These are phyloP conservation scores for Tylopilus sp. DNA, from an alignment of 768 basidiomycete species.

Conservation along the genomic window DNA sequence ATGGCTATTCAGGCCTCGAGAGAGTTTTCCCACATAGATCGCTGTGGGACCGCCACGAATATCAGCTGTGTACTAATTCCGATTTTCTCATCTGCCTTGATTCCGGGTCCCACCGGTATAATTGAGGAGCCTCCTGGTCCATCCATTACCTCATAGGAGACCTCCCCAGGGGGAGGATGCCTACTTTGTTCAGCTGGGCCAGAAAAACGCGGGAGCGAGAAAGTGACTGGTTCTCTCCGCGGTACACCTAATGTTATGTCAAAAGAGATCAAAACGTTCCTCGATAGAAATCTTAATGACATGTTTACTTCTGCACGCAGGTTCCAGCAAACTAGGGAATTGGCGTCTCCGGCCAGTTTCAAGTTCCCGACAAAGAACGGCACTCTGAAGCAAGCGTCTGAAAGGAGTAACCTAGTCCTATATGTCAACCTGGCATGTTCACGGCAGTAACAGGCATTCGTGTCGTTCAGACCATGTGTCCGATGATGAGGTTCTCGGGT, in stretches of 20 bases:
- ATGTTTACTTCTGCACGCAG: slow-evolving; percentile 23
- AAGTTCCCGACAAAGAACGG: slow-evolving; percentile 31
- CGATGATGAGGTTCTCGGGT: no score
- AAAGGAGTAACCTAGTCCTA: slow-evolving; percentile 36
- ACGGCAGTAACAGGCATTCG: no score
- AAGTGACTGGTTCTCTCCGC: slow-evolving; percentile 29
- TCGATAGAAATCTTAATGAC: slow-evolving; percentile 25
- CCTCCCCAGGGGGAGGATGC: background rate
- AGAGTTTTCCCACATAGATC: no score
- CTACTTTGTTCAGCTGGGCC: background rate
- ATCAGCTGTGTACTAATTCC: slow-evolving; percentile 28
- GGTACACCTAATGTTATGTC: no score
- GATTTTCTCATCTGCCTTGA: slow-evolving; percentile 31
- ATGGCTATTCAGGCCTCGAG: no score
- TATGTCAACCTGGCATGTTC: no score
- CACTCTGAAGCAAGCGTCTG: slow-evolving; percentile 36
- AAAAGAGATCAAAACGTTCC: slow-evolving; percentile 25
- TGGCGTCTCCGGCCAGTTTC: slow-evolving; percentile 17
- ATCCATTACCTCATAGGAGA: background rate
- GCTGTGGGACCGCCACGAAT: no score
- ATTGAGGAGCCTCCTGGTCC: slow-evolving; percentile 29
- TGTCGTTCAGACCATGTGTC: no score
- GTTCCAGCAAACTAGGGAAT: slow-evolving; percentile 16
- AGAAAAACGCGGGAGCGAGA: slow-evolving; percentile 23
- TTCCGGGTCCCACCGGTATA: slow-evolving; percentile 29